Evolutionary conservation across 2,329 filamentous ascomycete genomes (phyloP).

Genomic region (Calonectria montana): DNA sequence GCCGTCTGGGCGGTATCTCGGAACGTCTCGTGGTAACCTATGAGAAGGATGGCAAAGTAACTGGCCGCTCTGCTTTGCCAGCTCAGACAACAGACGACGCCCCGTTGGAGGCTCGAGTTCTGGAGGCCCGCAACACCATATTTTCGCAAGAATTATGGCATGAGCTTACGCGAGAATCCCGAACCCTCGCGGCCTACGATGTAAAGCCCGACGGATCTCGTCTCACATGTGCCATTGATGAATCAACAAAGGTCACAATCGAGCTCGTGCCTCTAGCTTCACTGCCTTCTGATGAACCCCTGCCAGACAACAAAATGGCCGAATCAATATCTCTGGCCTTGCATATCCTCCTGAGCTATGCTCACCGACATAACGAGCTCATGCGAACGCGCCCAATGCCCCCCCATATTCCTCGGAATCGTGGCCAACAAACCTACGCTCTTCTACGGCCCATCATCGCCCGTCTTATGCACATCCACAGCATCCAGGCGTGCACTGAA

Average conservation of each 20-base stretch:
- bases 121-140: constrained; percentile 81
- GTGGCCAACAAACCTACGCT: constrained; percentile 57
- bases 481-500: constrained; percentile 51
- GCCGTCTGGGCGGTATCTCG: constrained; percentile 61
- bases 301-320: constrained; percentile 64
- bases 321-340: constrained; percentile 75
- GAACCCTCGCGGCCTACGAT: constrained; percentile 76
- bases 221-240: constrained; percentile 66
- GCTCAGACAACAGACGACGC: constrained; percentile 64
- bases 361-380: constrained; percentile 80
- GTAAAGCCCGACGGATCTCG: constrained; percentile 72
- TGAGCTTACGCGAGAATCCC: constrained; percentile 86
- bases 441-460: constrained; percentile 65
- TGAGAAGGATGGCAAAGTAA: constrained; percentile 65
- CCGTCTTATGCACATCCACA: constrained; percentile 57
- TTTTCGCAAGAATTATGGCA: constrained; percentile 91
- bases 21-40: constrained; percentile 77
- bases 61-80: constrained; percentile 67
- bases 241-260: constrained; percentile 68
- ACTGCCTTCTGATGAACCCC: constrained; percentile 47
- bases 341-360: constrained; percentile 80
- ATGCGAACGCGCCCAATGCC: constrained; percentile 70
- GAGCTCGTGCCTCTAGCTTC: constrained; percentile 73
- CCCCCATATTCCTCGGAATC: constrained; percentile 51
- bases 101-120: constrained; percentile 73